Evolutionary conservation across 169 alveolate genomes (phyloP).

Genomic region (Besnoitia besnoiti): DNA sequence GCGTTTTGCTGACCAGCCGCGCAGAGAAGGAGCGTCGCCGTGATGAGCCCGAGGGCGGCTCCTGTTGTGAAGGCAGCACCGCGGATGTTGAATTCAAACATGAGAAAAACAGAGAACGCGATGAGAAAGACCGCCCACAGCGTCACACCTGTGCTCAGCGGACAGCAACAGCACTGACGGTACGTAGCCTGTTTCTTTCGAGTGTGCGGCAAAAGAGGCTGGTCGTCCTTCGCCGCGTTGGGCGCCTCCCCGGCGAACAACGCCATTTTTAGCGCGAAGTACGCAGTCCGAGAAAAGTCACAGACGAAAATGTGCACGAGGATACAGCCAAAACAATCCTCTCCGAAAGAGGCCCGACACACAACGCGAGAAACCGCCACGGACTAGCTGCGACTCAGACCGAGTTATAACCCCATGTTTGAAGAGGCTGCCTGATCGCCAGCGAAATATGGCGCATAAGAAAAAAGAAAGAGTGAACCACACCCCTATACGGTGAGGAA

Average conservation of each 20-base stretch:
- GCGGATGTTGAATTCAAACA: conserved; percentile 52
- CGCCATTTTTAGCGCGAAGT: background rate
- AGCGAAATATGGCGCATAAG: too few relatives aligned
- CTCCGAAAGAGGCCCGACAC: background rate
- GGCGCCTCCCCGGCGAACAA: background rate
- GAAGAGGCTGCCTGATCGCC: too few relatives aligned
- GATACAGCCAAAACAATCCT: background rate
- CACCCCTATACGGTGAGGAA: too few relatives aligned
- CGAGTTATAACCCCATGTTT: too few relatives aligned
- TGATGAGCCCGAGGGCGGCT: conserved; percentile 58
- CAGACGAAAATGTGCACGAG: background rate
- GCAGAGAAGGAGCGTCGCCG: conserved; percentile 61
- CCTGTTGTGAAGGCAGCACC: conserved; percentile 69
- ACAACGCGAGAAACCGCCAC: too few relatives aligned
- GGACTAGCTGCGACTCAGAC: too few relatives aligned
- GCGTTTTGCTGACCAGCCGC: conserved; percentile 62
- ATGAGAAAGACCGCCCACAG: conserved; percentile 66
- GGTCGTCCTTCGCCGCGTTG: conserved; percentile 4
- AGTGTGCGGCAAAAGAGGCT: conserved; percentile 24
- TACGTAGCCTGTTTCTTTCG: conserved; percentile 41
- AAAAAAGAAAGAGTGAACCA: too few relatives aligned
- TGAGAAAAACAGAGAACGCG: conserved; percentile 48
- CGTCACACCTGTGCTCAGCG: conserved; percentile 64
- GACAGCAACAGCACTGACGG: conserved; percentile 63
- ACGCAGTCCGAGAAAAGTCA: background rate